These are phyloP conservation scores for Nothophaeocryptopus gaeumannii DNA, from an alignment of 2,329 filamentous ascomycete genomes.

Conservation along the genomic window DNA sequence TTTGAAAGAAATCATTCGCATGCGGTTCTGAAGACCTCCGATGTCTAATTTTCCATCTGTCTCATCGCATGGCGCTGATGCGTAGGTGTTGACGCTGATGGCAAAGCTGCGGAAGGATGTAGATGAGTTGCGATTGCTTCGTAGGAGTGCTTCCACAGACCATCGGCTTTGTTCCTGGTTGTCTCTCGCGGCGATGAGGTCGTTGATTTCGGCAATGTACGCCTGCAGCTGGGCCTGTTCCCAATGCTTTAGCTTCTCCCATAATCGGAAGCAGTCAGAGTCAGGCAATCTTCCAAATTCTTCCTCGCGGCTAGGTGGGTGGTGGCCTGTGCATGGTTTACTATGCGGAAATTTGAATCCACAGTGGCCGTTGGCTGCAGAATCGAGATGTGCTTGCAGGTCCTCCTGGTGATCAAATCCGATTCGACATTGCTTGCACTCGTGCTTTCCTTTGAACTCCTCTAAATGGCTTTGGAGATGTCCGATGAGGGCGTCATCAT, in stretches of 20 bases:
- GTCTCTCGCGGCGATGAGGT: conserved; percentile 20
- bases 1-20: conserved; percentile 26
- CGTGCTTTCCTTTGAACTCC: conserved; percentile 22
- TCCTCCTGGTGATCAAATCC: conserved; percentile 29
- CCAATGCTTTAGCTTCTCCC: conserved; percentile 27
- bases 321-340: conserved; percentile 27
- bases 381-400: conserved; percentile 21
- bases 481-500: conserved; percentile 22
- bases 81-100: conserved; percentile 27
- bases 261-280: conserved; percentile 24
- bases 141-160: conserved; percentile 25
- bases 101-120: conserved; percentile 25
- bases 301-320: conserved; percentile 20
- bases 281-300: conserved; percentile 20
- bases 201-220: conserved; percentile 27
- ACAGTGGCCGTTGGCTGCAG: conserved; percentile 25
- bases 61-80: conserved; percentile 28
- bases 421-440: conserved; percentile 26
- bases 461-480: conserved; percentile 27
- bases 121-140: conserved; percentile 15
- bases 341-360: conserved; percentile 28
- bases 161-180: conserved; percentile 20
- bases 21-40: conserved; percentile 24
- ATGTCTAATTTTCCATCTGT: conserved; percentile 26
- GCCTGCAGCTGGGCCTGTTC: conserved; percentile 28